Evolutionary conservation across 345 rosid genomes (phyloP), one percentile per base, ranked within the genome.

Genomic region (Salix brachista): DNA sequence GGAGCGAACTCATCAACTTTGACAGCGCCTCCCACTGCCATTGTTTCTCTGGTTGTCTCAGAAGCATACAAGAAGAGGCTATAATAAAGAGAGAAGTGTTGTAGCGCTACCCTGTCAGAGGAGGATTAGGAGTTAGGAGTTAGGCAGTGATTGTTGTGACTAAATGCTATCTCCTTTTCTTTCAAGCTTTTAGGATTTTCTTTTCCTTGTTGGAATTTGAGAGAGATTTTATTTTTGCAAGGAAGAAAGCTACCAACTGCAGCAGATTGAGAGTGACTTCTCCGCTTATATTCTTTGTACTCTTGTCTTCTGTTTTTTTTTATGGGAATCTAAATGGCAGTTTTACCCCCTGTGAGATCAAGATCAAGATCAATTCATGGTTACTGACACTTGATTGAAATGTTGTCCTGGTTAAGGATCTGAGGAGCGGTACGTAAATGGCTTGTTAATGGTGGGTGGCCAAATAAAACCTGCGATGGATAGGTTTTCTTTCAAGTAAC

Each of bases 1-100:
- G 99, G 97, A 44, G 81, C 85, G 74, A 89, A 87, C 76, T 90
- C 99, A 64, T 90, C 97, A 3, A 3, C 80, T 78, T 90, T 89
- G 8, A 76, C 58, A 48, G 79, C 72, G 64, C 54, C 81, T 39
- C 44, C 77, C 1, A 70, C 84, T n/a, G 83, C 85, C 89, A 85
- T 46, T 25, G 26, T 46, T 16, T 37, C 67, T 50, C 44, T 34
- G 30, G 46, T 26, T 54, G 6, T 23, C 5, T 6, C 19, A 8
- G 18, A 16, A 37, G 21, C 26, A 3, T 21, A 39, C 58, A 69
- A 12, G 54, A 25, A 37, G 44, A 23, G 52, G 52, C 5, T 46
- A 4, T 46, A 46, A 46, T 13, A 46, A 46, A 13, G 16, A 46
- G 50, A 46, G 1, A 46, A 0, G 17, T 14, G 50, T 46, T 26